Percentiles rank a stretch among this genome's conserved stretches.
phyloP scores from a whole-genome alignment of 805 yeast genomes.

The Wickerhamomyces kurtzmanii region DNA sequence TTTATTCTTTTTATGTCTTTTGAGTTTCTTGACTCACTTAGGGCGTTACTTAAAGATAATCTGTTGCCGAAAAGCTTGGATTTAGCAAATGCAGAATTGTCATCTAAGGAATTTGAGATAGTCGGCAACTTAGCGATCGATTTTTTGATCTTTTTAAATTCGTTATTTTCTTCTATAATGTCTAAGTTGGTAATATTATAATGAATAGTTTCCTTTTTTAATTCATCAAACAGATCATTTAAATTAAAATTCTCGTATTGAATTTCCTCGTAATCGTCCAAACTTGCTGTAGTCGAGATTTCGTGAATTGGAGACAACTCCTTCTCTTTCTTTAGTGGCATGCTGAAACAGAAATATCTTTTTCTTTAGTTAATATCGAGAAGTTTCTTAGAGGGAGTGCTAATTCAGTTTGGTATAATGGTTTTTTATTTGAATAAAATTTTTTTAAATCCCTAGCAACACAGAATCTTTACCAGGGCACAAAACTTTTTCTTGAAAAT shows the following conservation, averaged over 20 bases:
- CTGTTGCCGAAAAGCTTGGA: too few relatives aligned
- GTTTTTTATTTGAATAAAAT: too few relatives aligned
- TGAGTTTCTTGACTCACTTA: conserved; percentile 4
- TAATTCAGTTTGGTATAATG: too few relatives aligned
- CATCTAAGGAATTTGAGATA: too few relatives aligned
- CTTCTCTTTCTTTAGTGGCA: too few relatives aligned
- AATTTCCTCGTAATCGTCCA: conserved; percentile 3
- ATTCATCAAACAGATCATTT: conserved; percentile 24
- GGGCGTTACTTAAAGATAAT: conserved; percentile 7
- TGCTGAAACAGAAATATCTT: too few relatives aligned
- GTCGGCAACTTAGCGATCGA: conserved; percentile 29
- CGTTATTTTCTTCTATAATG: conserved; percentile 9
- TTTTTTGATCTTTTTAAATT: conserved; percentile 25
- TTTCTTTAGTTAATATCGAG: too few relatives aligned
- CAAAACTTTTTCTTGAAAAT: too few relatives aligned
- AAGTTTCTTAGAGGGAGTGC: too few relatives aligned
- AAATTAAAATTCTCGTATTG: conserved; percentile 9
- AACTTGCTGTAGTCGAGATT: conserved; percentile 4
- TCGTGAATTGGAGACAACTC: conserved; percentile 10
- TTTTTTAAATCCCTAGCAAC: too few relatives aligned
- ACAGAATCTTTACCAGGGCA: too few relatives aligned
- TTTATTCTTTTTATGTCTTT: conserved; percentile 24
- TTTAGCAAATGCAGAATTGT: too few relatives aligned
- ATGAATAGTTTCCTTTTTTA: conserved; percentile 8
- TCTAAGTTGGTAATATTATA: not conserved